A percentile compares a stretch with the other conserved stretches of the same genome.
Conservation (phyloP, 169 alveolate species). For the Plasmodium cynomolgi region DNA sequence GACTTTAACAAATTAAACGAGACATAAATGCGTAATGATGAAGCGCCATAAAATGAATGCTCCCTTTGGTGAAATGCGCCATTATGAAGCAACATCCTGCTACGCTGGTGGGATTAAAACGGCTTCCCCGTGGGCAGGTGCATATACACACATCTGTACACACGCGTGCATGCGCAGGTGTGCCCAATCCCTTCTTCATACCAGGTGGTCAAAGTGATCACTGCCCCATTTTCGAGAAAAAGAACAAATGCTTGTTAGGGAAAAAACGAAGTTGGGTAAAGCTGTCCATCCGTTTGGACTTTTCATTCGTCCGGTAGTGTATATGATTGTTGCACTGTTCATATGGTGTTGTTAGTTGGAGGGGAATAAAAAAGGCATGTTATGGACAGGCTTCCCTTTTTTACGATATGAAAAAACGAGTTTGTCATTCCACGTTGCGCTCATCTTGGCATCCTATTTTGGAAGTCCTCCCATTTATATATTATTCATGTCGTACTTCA, state of each 20-base stretch:
- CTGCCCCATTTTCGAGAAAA: background rate
- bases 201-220: background rate
- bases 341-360: background rate
- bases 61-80: no score
- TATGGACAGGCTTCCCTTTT: background rate
- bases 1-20: background rate
- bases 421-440: background rate
- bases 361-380: background rate
- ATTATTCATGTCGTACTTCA: conserved; percentile 79
- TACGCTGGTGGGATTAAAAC: background rate
- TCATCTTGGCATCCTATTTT: background rate
- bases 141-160: background rate
- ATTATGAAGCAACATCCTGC: background rate
- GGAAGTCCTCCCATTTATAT: conserved; percentile 8
- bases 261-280: background rate
- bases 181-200: background rate
- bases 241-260: background rate
- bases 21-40: background rate
- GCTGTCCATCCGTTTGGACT: background rate
- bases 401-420: background rate
- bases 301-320: background rate
- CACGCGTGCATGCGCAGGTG: background rate
- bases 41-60: no score
- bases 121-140: background rate
- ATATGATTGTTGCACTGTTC: background rate